These are phyloP conservation scores for Pythium phragmiticola DNA, from an alignment of 352 stramenopile species.

Conservation along the genomic window DNA sequence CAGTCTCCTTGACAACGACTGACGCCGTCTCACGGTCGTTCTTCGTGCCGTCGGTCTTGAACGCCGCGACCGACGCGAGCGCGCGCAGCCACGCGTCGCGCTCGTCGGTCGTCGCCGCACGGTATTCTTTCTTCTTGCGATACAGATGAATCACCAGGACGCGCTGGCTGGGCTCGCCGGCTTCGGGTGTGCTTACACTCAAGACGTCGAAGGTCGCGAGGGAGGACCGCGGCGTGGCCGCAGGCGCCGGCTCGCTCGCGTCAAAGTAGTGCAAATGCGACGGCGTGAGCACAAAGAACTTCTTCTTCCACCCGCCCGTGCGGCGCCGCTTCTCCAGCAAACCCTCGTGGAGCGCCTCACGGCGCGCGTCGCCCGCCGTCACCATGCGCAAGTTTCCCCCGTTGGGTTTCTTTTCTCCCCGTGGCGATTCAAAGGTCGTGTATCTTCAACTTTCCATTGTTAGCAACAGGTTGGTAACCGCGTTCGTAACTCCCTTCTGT, in stretches of 20 bases:
- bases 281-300: conserved; percentile 70
- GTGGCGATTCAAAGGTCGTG: conserved; percentile 11
- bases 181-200: conserved; percentile 39
- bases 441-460: conserved; percentile 23
- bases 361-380: conserved; percentile 59
- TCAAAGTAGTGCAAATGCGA: conserved; percentile 74
- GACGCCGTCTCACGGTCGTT: conserved; percentile 23
- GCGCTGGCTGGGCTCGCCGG: conserved; percentile 40
- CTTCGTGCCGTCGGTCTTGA: conserved; percentile 38
- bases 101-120: conserved; percentile 53
- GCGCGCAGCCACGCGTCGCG: conserved; percentile 68
- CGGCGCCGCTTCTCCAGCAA: conserved; percentile 66
- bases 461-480: conserved; percentile 4
- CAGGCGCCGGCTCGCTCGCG: conserved; percentile 19
- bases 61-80: conserved; percentile 56
- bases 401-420: neutral
- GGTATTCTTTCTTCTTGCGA: conserved; percentile 80
- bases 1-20: conserved; percentile 5
- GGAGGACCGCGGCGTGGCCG: conserved; percentile 25
- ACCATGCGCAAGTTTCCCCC: conserved; percentile 38
- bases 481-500: neutral
- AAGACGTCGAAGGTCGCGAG: conserved; percentile 71
- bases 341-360: conserved; percentile 52
- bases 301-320: conserved; percentile 80
- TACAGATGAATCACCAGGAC: conserved; percentile 62